Evolutionary conservation across 1,284 basidiomycete genomes (phyloP).

Genomic region (Ganoderma lingzhi): DNA sequence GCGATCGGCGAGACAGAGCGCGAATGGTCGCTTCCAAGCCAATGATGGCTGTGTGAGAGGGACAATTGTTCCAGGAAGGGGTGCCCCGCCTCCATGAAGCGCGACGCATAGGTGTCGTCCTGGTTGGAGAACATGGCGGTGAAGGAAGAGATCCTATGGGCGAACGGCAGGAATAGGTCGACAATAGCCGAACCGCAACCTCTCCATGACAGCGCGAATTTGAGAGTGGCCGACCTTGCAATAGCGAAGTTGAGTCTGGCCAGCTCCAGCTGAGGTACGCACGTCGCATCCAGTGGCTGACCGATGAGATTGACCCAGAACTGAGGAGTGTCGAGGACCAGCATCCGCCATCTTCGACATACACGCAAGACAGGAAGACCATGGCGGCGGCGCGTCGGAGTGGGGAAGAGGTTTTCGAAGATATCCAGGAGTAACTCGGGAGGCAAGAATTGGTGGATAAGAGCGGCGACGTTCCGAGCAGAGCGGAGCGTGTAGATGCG

Average conservation of each 20-base stretch:
- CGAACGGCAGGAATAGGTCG: background rate
- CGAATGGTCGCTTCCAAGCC: too few species aligned
- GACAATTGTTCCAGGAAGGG: background rate
- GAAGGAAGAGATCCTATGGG: background rate
- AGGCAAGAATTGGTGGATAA: constrained; percentile 3
- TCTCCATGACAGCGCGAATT: background rate
- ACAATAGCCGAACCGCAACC: background rate
- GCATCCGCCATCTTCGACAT: background rate
- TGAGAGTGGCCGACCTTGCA: background rate
- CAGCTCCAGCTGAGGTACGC: background rate
- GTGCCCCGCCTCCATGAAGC: background rate
- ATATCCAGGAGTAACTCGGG: constrained; percentile 1
- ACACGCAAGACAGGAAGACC: background rate
- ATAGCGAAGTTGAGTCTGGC: background rate
- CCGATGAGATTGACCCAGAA: background rate
- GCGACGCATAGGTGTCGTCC: background rate
- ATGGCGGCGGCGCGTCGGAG: background rate
- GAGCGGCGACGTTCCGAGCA: background rate
- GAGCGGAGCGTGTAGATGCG: constrained; percentile 3
- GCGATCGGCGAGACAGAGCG: background rate
- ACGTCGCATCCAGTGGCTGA: background rate
- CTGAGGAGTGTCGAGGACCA: background rate
- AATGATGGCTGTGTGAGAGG: background rate
- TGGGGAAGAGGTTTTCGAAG: background rate
- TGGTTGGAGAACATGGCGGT: background rate